Conservation (phyloP, 2,329 filamentous ascomycete genomes). For the Plectosphaerella sp. region DNA sequence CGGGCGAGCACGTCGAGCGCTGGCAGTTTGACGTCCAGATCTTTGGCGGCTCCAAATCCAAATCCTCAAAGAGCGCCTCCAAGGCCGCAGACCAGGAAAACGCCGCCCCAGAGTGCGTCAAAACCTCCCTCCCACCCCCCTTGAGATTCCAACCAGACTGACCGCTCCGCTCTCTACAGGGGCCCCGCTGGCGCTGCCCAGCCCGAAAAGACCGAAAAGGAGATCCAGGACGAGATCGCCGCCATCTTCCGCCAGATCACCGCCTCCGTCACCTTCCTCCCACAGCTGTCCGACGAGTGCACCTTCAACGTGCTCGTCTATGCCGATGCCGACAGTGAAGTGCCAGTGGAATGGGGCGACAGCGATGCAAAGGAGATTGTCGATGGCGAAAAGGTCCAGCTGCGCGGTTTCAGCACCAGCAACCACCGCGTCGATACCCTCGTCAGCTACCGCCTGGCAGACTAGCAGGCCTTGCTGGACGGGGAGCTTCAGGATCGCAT, state of each 20-base stretch:
- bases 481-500: too few species aligned
- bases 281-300: constrained; percentile 89
- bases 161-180: neutral
- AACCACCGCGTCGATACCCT: constrained; percentile 92
- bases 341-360: constrained; percentile 97
- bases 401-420: constrained; percentile 92
- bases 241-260: constrained; percentile 98
- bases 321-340: constrained; percentile 92
- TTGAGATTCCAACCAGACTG: constrained; percentile 1
- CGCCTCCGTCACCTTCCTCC: constrained; percentile 92
- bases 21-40: constrained; percentile 91
- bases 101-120: constrained; percentile 44
- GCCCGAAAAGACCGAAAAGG: constrained; percentile 81
- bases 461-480: neutral
- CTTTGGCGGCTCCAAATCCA: constrained; percentile 37
- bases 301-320: constrained; percentile 99
- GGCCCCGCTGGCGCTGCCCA: constrained; percentile 19
- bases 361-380: constrained; percentile 96
- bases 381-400: constrained; percentile 90
- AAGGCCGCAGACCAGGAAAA: constrained; percentile 67
- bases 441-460: constrained; percentile 75
- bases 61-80: constrained; percentile 44
- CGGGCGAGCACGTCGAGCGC: constrained; percentile 89
- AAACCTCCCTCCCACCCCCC: neutral
- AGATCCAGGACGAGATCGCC: constrained; percentile 94